A percentile compares a stretch with the other conserved stretches of the same genome.
These are phyloP conservation scores for Juglanconis sp. DNA, from an alignment of 2,329 filamentous ascomycete genomes.

Conservation along the genomic window DNA sequence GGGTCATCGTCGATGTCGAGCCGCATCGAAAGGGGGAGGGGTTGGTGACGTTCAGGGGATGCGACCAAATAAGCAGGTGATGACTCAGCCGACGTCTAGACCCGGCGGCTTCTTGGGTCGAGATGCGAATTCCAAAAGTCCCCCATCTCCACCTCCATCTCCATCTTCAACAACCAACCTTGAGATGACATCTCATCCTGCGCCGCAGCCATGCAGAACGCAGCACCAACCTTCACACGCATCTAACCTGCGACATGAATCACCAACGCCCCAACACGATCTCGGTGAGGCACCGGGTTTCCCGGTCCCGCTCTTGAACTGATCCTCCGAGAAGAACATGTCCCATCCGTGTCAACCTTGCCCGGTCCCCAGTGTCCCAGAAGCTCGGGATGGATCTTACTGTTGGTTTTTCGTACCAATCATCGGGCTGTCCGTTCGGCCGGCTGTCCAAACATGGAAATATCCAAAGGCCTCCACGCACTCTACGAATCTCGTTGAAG, in stretches of 20 bases:
- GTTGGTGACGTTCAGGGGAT: too few relatives aligned
- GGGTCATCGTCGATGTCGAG: background rate
- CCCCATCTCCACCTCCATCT: background rate
- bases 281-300: background rate
- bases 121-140: too few relatives aligned
- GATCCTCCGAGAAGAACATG: too few relatives aligned
- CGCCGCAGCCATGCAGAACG: background rate
- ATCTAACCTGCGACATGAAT: background rate
- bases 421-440: background rate
- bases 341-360: background rate
- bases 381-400: background rate
- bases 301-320: background rate
- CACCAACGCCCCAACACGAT: background rate
- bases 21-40: too few relatives aligned
- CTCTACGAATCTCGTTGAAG: background rate
- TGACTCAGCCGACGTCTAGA: too few relatives aligned
- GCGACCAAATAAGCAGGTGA: too few relatives aligned
- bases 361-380: constrained; percentile 1
- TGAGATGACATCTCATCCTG: background rate
- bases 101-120: too few relatives aligned
- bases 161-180: background rate
- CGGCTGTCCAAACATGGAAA: constrained; percentile 6
- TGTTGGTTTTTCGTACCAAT: constrained; percentile 13
- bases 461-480: background rate
- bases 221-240: background rate